phyloP scores from a whole-genome alignment of 139 green algal species.

The Chlamydomonas schloesseri region DNA sequence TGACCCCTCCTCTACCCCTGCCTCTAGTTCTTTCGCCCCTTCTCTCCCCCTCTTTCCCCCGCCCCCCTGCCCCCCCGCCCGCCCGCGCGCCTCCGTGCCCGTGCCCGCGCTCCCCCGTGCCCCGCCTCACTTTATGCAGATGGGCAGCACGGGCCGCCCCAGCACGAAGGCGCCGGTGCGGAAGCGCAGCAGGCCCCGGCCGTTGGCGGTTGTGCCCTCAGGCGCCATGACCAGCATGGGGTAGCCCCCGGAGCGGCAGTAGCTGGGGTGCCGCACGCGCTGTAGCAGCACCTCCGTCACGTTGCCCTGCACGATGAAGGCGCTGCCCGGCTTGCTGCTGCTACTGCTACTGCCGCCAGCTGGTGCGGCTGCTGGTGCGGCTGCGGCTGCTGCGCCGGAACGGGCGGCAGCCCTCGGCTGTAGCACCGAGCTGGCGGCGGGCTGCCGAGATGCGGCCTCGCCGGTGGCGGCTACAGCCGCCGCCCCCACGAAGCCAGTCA shows the following conservation, averaged over 20 bases:
- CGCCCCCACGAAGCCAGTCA: no score
- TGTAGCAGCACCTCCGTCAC: slow-evolving; percentile 14
- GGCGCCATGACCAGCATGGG: slow-evolving; percentile 21
- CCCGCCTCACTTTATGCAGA: not conserved
- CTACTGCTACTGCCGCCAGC: not conserved
- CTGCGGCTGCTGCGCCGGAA: no score
- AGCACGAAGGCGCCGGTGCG: slow-evolving; percentile 19
- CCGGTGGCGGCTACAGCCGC: no score
- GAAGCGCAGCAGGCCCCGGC: slow-evolving; percentile 6
- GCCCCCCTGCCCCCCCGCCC: no score
- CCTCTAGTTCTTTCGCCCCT: no score
- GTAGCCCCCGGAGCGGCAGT: slow-evolving; percentile 25
- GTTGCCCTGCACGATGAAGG: not conserved
- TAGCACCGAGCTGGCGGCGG: no score
- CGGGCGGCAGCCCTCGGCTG: no score
- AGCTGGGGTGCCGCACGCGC: not conserved
- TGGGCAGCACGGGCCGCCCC: slow-evolving; percentile 18
- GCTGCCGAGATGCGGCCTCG: no score
- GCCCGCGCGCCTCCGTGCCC: no score
- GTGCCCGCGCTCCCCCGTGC: not conserved
- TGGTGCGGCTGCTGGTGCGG: not conserved
- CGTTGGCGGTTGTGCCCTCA: slow-evolving; percentile 31
- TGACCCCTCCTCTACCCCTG: no score
- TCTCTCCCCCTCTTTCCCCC: no score
- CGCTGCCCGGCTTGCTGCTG: no score